These are phyloP conservation scores for Pseudogymnoascus sp. DNA, from an alignment of 2,329 filamentous ascomycete species.

Conservation along the genomic window DNA sequence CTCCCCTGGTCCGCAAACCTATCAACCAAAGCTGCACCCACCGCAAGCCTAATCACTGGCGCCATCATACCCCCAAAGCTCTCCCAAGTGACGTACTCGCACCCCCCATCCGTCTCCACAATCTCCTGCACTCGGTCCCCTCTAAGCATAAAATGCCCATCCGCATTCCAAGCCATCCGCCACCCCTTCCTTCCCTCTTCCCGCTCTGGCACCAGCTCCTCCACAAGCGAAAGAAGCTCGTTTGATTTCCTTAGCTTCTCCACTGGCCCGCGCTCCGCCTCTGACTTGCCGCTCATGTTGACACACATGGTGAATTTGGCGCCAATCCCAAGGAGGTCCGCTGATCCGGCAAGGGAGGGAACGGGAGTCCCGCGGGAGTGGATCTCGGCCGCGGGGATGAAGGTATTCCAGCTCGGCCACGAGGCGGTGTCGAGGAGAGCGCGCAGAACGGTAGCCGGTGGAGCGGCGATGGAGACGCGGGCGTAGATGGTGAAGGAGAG, in stretches of 20 bases:
- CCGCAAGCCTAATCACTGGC: constrained; percentile 27
- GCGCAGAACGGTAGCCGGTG: constrained; percentile 14
- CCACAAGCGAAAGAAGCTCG: background rate
- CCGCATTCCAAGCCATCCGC: constrained; percentile 33
- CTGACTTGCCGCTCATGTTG: constrained; percentile 16
- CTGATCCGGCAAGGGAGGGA: constrained; percentile 1
- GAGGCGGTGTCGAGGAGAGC: constrained; percentile 17
- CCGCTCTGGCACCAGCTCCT: constrained; percentile 8
- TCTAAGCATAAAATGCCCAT: constrained; percentile 27
- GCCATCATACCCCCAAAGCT: constrained; percentile 36
- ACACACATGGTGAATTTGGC: constrained; percentile 18
- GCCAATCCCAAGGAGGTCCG: constrained; percentile 11
- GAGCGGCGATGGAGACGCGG: constrained; percentile 13
- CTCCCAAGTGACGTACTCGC: constrained; percentile 37
- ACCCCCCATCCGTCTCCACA: constrained; percentile 31
- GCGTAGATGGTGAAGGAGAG: constrained; percentile 17
- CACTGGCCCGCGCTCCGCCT: constrained; percentile 10
- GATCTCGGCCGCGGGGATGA: constrained; percentile 52
- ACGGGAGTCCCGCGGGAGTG: constrained; percentile 33
- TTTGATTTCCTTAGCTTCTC: constrained; percentile 3
- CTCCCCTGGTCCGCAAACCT: constrained; percentile 33
- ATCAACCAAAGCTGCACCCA: constrained; percentile 27
- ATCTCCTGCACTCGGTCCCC: constrained; percentile 38
- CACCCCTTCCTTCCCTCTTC: constrained; percentile 27
- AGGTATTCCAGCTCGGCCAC: constrained; percentile 35